Evolutionary conservation across 2,329 filamentous ascomycete species (phyloP).

Genomic region (Stromatinia cepivora): DNA sequence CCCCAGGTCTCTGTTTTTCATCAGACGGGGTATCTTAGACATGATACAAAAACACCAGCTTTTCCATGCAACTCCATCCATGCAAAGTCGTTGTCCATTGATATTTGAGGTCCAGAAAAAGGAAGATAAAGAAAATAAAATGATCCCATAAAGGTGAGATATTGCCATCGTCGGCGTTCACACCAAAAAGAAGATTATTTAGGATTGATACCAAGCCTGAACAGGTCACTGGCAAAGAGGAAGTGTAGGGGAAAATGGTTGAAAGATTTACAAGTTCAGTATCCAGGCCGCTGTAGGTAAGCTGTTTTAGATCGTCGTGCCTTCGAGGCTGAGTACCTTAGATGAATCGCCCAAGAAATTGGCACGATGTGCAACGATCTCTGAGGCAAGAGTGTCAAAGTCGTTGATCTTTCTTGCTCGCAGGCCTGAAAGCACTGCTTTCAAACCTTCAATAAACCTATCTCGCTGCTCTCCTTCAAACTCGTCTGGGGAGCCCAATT

Average conservation of each 20-base stretch:
- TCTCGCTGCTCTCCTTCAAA: constrained; percentile 61
- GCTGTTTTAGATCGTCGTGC: constrained; percentile 31
- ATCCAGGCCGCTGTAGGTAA: constrained; percentile 24
- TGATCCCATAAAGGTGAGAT: constrained; percentile 1
- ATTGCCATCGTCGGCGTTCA: background rate
- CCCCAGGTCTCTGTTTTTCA: constrained; percentile 8
- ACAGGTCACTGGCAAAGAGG: constrained; percentile 23
- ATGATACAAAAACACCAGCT: constrained; percentile 18
- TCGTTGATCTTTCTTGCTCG: constrained; percentile 62
- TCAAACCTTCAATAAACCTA: constrained; percentile 62
- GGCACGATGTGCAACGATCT: constrained; percentile 66
- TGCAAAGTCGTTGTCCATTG: constrained; percentile 14
- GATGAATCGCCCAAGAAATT: constrained; percentile 64
- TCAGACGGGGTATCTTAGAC: constrained; percentile 22
- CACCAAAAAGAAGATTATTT: constrained; percentile 8
- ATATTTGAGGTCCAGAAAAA: constrained; percentile 7
- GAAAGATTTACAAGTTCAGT: constrained; percentile 34
- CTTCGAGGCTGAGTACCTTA: constrained; percentile 60
- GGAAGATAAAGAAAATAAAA: constrained; percentile 15
- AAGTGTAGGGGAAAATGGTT: constrained; percentile 24
- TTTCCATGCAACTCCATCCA: constrained; percentile 24
- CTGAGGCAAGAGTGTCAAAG: constrained; percentile 64
- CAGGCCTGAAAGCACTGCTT: constrained; percentile 59
- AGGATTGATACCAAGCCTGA: constrained; percentile 21
- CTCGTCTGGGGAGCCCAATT: constrained; percentile 66